Base-by-base conservation (phyloP, 2,329 filamentous ascomycete species). In the Malbranchea cinnamomea region DNA sequence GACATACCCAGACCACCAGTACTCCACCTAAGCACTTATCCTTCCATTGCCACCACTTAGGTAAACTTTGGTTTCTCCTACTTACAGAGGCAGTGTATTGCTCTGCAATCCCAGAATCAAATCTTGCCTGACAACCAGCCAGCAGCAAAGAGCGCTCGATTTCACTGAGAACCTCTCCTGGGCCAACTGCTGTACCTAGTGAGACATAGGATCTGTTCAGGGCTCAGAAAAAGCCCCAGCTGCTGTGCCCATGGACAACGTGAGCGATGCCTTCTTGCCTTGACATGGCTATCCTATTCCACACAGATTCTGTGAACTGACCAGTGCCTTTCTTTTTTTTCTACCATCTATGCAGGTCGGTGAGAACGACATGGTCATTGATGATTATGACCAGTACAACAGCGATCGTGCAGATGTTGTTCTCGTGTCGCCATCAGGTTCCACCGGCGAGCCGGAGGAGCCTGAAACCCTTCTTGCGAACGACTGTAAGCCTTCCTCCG, bases 401-500 rank as follows among this genome's bases (percentile, higher is more conserved):
- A 67, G 74, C 56, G 69, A 74, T 48, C 68, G 71, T 50, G 63
- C 65, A 35, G 58, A 71, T 47, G 68, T 73, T 37, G 68, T 71
- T 48, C 69, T 73, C 49, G 71, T 74, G 44, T 67, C 68, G 25
- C 66, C 66, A 36, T 64, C 69, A 39, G 69, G 71, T 44, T 64
- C 64, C 40, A 63, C 65, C 41, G 22, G 14, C 11, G 68, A 71
- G 56, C 59, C 59, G 40, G 53, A 66, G 24, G 65, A 65, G 43
- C 62, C 70, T 37, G 53, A 63, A 30, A 63, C 67, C 35, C 58
- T 60, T 34, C 57, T 62, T 38, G 71, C 71, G 42, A 63, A 73
- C 56, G 69, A 75, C 46, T 67, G 60, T 64, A 43, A 23, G 31
- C 29, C 36, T 32, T 35, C 27, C 31, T 37, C 27, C 29, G 28